phyloP scores from a whole-genome alignment of 176 grass and related monocot genomes.

The Metroxylon sagu region DNA sequence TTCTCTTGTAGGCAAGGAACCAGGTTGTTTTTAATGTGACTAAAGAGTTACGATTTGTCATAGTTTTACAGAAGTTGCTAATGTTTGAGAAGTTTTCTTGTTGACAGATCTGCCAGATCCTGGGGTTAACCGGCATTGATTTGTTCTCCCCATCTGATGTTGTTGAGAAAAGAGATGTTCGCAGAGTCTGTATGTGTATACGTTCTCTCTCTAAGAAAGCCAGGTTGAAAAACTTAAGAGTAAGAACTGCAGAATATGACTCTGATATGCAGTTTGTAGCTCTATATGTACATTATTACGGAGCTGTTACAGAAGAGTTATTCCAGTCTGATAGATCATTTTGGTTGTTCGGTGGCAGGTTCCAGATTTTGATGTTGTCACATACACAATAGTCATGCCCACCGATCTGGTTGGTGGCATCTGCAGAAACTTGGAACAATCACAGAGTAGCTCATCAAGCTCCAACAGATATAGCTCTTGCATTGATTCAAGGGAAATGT shows the following conservation, averaged over 20 bases:
- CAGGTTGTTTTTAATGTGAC: too few species aligned
- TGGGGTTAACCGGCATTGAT: slow-evolving; percentile 77
- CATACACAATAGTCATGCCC: slow-evolving; percentile 80
- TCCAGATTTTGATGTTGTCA: slow-evolving; percentile 90
- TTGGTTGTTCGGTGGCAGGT: slow-evolving; percentile 29
- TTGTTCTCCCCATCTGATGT: slow-evolving; percentile 84
- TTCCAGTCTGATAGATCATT: too few species aligned
- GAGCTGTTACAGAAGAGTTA: too few species aligned
- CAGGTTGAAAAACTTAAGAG: slow-evolving; percentile 32
- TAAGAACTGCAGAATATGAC: slow-evolving; percentile 36
- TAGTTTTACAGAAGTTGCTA: not conserved
- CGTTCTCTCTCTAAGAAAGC: slow-evolving; percentile 73
- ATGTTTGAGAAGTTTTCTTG: not conserved
- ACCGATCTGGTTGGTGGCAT: slow-evolving; percentile 82
- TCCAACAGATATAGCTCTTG: slow-evolving; percentile 43
- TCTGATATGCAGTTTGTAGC: too few species aligned
- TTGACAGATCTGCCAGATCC: slow-evolving; percentile 80
- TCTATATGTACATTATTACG: too few species aligned
- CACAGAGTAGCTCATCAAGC: slow-evolving; percentile 49
- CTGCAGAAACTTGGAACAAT: slow-evolving; percentile 57
- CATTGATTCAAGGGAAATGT: slow-evolving; percentile 24
- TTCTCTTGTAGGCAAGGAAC: too few species aligned
- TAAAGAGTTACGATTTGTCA: too few species aligned
- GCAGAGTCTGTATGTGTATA: slow-evolving; percentile 85
- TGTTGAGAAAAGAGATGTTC: slow-evolving; percentile 77